Base-by-base conservation (phyloP, 2,329 filamentous ascomycete species). In the Hortaea werneckii region DNA sequence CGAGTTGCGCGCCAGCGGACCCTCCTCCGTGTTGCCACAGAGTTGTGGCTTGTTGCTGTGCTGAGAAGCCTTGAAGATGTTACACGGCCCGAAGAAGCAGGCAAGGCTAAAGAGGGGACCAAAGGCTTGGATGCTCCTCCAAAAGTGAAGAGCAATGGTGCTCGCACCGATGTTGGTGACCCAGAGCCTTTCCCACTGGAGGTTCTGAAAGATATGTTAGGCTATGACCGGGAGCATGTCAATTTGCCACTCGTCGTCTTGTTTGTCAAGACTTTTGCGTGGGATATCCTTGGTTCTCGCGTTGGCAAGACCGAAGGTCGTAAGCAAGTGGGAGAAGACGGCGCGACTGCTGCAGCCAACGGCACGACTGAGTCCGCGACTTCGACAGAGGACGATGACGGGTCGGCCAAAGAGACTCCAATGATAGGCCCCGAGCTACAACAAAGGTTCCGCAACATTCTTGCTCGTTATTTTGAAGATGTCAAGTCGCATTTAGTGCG, bases 231-330 rank as follows among this genome's bases (percentile, higher is more conserved):
- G 45, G 90, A 98, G 56, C 92, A 96, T 61, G 73, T 80, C 45
- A 98, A 96, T 60, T 69, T 98, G 38, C 88, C 92, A 1, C 72
- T 98, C 40, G 83, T 95, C 5, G 92, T 96, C 43, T 77, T 94
- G 10, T 98, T 98, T 60, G 89, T 95, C 54, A 98, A 95, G 69
- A 83, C 86, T 12, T 98, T 96, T 59, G 83, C 85, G 52, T 98
- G 90, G 89, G 94, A 98, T 67, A 79, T 96, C 32, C 70, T 98
- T 10, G 92, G 92, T 2, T 79, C 89, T 27, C 88, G 82, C 58
- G 70, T 80, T 29, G 69, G 78, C 9, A 79, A 79, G 39, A 76
- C 81, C 6, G 87, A 94, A 50, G 81, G 85, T n/a, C 81, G 89
- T 47, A 95, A 88, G 67, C 81, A 78, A 8, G 81, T 90, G 8